Evolutionary conservation across 352 stramenopile genomes (phyloP), one percentile per base, ranked within the genome.

Genomic region (Phytophthora citrophthora): DNA sequence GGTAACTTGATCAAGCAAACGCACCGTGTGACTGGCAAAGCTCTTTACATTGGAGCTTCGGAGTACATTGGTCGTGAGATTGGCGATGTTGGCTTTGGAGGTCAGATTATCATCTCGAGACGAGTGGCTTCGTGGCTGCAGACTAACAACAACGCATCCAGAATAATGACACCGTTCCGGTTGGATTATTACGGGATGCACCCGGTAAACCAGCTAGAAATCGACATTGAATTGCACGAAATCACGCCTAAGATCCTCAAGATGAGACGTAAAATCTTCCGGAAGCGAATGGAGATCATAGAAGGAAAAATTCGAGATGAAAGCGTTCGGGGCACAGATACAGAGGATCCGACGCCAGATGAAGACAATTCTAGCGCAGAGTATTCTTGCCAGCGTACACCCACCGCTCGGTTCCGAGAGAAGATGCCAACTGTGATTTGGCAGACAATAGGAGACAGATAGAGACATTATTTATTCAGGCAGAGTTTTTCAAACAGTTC

Each of bases 81-180:
- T 12, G 75, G 82, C 5, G 84, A 91, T 34, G 60, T 87, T 2
- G 85, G 85, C 7, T 83, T 77, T 55, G 85, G 82, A 6, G 85
- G 85, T 0, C 79, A 91, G 61, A 90, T 93, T 45, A 74, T 91
- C 12, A 54, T 89, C n/a, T 88, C 85, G 0, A 78, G 79, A 39
- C 79, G 83, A 5, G 67, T 93, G 24, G 81, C 81, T 2, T 56
- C 52, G 24, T 93, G 77, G 67, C 55, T 91, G 4, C 47, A 67
- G 15, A 73, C 48, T 15, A 68, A 66, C 29, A 49, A 58, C 12
- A 82, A 88, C 45, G 58, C 74, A 38, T 52, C 78, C 40, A 48
- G 64, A 39, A 64, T 91, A 16, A 39, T 54, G 18, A 88, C 70
- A 2, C 69, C 77, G 18, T 87, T 82, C 39, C 44, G 67, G 1